Evolutionary conservation across 2,329 filamentous ascomycete species (phyloP), one percentile per base, ranked within the genome.

Genomic region (Cladosporium sp.): DNA sequence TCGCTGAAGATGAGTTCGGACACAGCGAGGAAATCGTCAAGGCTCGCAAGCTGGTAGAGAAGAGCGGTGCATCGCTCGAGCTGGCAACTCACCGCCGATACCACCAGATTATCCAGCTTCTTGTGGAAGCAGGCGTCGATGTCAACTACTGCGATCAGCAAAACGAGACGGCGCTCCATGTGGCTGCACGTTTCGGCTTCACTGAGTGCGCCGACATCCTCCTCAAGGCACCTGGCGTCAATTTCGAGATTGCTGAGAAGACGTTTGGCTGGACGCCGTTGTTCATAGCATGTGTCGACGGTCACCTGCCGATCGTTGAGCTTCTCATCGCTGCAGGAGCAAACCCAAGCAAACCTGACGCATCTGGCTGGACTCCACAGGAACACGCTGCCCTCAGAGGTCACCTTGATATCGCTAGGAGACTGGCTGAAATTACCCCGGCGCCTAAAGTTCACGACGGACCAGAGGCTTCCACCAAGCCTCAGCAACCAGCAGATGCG

Each of bases 241-340:
- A 96, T 56, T 74, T 90, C 0, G 86, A 95, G 61, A 73, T 95
- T 34, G 73, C 80, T 0, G 93, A 98, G 66, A 87, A 86, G 50
- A 86, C 86, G 0, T 97, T 95, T 65, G 83, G 86, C 3, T 98
- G 93, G 92, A 96, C 93, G 1, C 89, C 93, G n/a, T 75, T 98
- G 10, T 93, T 95, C 65, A 86, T 95, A 58, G 89, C 92, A 9
- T 88, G 87, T 50, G 92, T 97, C 2, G 91, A 98, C 64, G 92
- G 92, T 0, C 86, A 90, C 58, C 70, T 89, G 9, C 72, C 78
- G 0, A 82, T 95, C 38, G 87, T 87, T 0, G 79, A 90, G 63
- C 75, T 93, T 19, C 77, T 98, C 4, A 80, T 95, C 38, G 80
- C 85, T 45, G 85, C 86, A 18, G 89, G 89, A 1, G 89, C 89